Percentiles rank a stretch among this genome's conserved stretches.
These are phyloP conservation scores for Gossypium lobatum DNA, from an alignment of 441 rosid genomes.

Conservation along the genomic window DNA sequence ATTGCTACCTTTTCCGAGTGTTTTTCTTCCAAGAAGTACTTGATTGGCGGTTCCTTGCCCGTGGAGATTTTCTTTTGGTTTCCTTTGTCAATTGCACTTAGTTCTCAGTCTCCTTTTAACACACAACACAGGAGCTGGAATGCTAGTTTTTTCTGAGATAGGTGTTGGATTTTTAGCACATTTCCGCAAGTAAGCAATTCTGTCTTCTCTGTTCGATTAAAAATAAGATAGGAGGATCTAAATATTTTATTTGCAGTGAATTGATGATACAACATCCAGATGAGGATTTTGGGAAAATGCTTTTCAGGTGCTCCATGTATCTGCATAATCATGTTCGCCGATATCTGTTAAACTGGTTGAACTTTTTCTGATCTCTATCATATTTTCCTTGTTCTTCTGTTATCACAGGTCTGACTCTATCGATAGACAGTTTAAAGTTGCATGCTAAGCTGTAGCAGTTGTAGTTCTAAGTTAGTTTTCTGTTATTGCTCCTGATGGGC, in stretches of 20 bases:
- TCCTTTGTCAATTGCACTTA: constrained; percentile 93
- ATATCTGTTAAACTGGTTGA: background rate
- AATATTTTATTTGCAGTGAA: constrained; percentile 29
- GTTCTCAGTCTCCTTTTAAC: constrained; percentile 36
- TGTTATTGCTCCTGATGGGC: constrained; percentile 28
- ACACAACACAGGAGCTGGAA: constrained; percentile 50
- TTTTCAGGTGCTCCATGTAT: constrained; percentile 31
- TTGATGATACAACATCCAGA: constrained; percentile 37
- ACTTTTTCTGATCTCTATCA: constrained; percentile 11
- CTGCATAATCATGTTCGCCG: background rate
- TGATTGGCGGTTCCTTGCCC: constrained; percentile 74
- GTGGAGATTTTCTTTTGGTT: constrained; percentile 68
- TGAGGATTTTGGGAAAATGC: constrained; percentile 24
- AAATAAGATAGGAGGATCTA: background rate
- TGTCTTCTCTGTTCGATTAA: background rate
- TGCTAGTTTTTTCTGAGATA: constrained; percentile 57
- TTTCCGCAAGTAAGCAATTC: constrained; percentile 31
- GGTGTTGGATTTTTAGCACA: constrained; percentile 55
- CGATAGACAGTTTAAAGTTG: constrained; percentile 33
- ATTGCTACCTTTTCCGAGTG: constrained; percentile 55
- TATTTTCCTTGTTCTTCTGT: constrained; percentile 7
- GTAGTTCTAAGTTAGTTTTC: constrained; percentile 25
- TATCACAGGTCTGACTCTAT: constrained; percentile 59
- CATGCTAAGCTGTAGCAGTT: constrained; percentile 40
- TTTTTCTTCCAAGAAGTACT: constrained; percentile 85